Percentiles rank a stretch among this genome's conserved stretches.
Conservation (phyloP, 2,329 filamentous ascomycete genomes). For the Fusarium decemcellulare region DNA sequence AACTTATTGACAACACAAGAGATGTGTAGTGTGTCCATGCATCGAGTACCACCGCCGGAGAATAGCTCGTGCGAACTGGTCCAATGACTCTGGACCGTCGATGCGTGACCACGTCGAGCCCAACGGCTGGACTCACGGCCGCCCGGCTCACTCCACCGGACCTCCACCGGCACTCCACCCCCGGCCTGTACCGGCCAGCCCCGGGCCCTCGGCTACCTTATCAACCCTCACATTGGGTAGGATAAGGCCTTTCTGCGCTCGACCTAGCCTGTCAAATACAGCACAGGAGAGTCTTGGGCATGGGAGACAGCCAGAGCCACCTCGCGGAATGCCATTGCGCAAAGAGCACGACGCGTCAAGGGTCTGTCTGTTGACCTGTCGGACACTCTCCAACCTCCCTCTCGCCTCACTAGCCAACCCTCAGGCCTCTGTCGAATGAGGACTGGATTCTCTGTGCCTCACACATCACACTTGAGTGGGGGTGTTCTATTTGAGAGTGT, state of each 20-base stretch:
- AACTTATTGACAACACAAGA: not conserved
- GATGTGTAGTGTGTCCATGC: conserved; percentile 1
- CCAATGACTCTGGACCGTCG: conserved; percentile 38
- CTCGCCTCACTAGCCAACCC: not conserved
- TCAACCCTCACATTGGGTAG: conserved; percentile 23
- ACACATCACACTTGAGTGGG: conserved; percentile 18
- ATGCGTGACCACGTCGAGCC: conserved; percentile 47
- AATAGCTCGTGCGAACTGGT: conserved; percentile 37
- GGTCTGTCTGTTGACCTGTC: conserved; percentile 6
- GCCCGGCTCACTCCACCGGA: conserved; percentile 42
- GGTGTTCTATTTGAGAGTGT: conserved; percentile 9
- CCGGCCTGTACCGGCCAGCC: conserved; percentile 37
- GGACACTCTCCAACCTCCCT: conserved; percentile 15
- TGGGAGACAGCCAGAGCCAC: conserved; percentile 2
- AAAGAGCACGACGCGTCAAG: conserved; percentile 15
- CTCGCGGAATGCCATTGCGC: conserved; percentile 16
- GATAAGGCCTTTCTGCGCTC: conserved; percentile 13
- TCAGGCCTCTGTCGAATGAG: not conserved
- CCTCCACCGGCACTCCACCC: conserved; percentile 39
- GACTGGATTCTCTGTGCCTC: conserved; percentile 9
- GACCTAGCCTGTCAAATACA: not conserved
- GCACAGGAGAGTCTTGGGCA: too few species aligned
- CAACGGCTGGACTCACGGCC: conserved; percentile 41
- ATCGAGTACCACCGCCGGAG: conserved; percentile 36
- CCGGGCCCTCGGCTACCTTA: conserved; percentile 30